These are phyloP conservation scores for Candida adriatica DNA, from an alignment of 805 yeast species.

Conservation along the genomic window DNA sequence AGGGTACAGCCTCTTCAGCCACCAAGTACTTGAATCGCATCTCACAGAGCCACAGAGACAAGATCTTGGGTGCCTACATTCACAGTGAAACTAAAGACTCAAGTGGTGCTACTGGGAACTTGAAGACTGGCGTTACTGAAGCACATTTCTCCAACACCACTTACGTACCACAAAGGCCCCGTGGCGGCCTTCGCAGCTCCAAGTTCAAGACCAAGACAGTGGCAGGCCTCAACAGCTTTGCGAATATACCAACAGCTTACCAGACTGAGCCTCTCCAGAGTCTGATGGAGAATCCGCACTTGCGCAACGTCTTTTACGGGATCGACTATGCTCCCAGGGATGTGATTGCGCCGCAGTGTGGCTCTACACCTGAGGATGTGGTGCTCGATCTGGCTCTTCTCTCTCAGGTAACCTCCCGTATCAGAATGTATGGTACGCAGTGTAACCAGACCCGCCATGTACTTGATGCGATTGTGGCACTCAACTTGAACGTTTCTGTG, in stretches of 20 bases:
- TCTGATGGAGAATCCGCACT: constrained; percentile 29
- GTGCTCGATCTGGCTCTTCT: constrained; percentile 49
- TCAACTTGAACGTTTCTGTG: constrained; percentile 48
- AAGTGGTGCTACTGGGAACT: not conserved
- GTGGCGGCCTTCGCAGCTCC: constrained; percentile 6
- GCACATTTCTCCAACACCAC: not conserved
- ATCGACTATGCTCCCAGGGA: constrained; percentile 53
- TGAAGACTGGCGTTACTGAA: not conserved
- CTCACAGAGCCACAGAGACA: constrained; percentile 19
- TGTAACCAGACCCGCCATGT: constrained; percentile 50
- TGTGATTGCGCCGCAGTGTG: constrained; percentile 49
- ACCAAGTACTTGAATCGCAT: constrained; percentile 24
- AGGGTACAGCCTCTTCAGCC: constrained; percentile 28
- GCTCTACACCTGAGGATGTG: constrained; percentile 39
- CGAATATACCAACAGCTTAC: constrained; percentile 28
- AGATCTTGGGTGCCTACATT: constrained; percentile 12
- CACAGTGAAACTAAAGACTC: too few species aligned
- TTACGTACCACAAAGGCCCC: too few species aligned
- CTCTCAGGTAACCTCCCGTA: constrained; percentile 50
- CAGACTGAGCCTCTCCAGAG: constrained; percentile 29
- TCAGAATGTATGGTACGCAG: constrained; percentile 55
- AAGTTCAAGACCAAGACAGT: constrained; percentile 11
- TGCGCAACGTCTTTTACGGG: constrained; percentile 43
- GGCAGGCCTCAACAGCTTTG: constrained; percentile 22
- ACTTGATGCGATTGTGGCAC: constrained; percentile 43